Conservation (phyloP, 2,329 filamentous ascomycete genomes). For the Diaporthe sp. region DNA sequence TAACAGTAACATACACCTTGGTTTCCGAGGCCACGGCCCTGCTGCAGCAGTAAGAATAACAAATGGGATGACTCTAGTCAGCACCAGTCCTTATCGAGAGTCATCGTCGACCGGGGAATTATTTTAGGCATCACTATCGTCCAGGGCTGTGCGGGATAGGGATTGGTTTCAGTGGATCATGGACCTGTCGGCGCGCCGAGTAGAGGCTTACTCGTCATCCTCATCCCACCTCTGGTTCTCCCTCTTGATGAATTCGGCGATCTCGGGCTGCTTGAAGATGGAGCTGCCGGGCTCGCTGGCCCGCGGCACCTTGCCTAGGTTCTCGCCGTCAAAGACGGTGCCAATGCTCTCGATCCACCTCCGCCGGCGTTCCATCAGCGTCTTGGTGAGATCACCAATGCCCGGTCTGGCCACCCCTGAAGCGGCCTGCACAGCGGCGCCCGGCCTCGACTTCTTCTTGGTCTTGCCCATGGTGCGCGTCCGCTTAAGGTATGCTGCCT, state of each 20-base stretch:
- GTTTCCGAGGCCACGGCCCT: neutral
- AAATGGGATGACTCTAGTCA: too few relatives aligned
- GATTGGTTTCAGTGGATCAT: neutral
- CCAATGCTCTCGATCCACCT: conserved; percentile 94
- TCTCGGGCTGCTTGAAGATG: conserved; percentile 80
- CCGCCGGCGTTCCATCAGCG: conserved; percentile 89
- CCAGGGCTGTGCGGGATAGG: neutral
- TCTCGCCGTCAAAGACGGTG: conserved; percentile 89
- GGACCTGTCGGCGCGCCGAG: neutral
- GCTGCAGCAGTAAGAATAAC: neutral
- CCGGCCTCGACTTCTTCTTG: conserved; percentile 88
- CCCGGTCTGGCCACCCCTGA: conserved; percentile 78
- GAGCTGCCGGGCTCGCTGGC: conserved; percentile 72
- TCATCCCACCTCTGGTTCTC: conserved; percentile 88
- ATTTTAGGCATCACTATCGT: neutral
- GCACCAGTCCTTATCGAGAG: neutral
- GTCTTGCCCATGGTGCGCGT: conserved; percentile 94
- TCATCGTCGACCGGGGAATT: neutral
- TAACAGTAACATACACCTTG: neutral
- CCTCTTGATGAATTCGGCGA: conserved; percentile 80
- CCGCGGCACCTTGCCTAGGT: conserved; percentile 79
- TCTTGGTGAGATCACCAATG: conserved; percentile 92
- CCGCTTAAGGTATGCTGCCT: conserved; percentile 94
- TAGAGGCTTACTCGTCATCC: conserved; percentile 74
- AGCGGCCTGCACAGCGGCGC: conserved; percentile 74